Percentiles rank a stretch among this genome's conserved stretches.
phyloP scores from a whole-genome alignment of 257 asterid species.

The Nicotiana sylvestris region DNA sequence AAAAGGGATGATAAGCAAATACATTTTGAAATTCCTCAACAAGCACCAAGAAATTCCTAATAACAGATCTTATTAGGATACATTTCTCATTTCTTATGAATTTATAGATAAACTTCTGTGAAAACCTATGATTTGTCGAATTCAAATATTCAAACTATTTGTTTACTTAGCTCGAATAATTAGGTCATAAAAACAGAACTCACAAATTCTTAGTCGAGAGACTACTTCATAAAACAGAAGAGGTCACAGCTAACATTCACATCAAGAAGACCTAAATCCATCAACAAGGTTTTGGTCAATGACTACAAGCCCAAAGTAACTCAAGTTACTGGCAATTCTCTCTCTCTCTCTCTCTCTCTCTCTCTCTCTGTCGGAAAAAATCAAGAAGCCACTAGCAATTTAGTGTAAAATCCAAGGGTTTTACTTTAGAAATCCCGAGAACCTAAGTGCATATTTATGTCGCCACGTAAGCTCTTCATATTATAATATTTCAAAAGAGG shows the following conservation, averaged over 20 bases:
- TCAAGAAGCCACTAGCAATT: neutral
- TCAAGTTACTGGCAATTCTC: neutral
- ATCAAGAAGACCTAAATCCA: conserved; percentile 7
- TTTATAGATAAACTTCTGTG: neutral
- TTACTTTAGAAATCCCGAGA: neutral
- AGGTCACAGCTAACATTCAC: neutral
- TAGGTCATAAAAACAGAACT: neutral
- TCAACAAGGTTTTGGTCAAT: neutral
- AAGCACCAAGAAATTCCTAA: neutral
- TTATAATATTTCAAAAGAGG: neutral
- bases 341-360: neutral
- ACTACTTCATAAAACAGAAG: neutral
- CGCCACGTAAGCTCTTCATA: neutral
- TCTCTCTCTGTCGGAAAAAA: neutral
- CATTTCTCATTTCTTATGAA: conserved; percentile 3
- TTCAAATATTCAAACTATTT: neutral
- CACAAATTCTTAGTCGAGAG: neutral
- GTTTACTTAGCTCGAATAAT: neutral
- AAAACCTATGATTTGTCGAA: neutral
- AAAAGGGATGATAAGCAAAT: neutral
- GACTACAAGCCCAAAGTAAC: neutral
- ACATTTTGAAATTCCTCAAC: neutral
- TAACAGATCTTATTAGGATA: neutral
- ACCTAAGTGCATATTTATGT: neutral
- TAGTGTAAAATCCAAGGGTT: neutral